These are phyloP conservation scores for Chimonanthus salicifolius DNA, from an alignment of 164 flowering plant species.

Conservation along the genomic window DNA sequence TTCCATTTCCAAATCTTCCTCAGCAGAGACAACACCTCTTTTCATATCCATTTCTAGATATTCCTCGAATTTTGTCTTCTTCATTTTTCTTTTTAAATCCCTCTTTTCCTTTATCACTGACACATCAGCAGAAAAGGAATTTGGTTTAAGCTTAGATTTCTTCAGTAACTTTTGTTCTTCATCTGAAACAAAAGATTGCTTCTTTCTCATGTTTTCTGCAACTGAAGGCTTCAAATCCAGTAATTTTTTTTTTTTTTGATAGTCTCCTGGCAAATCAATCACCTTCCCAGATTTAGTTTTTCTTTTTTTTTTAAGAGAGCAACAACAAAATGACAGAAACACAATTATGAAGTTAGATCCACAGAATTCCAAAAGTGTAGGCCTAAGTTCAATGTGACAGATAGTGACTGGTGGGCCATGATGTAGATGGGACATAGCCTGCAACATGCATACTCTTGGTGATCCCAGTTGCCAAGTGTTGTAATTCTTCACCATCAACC, in stretches of 20 bases:
- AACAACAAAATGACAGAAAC: no score
- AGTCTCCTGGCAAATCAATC: conserved; percentile 20
- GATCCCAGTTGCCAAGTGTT: no score
- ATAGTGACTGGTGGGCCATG: no score
- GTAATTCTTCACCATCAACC: no score
- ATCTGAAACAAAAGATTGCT: conserved; percentile 1
- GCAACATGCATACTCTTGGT: no score
- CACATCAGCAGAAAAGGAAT: background rate
- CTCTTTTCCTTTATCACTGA: background rate
- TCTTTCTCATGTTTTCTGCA: background rate
- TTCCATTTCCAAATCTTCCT: conserved; percentile 68
- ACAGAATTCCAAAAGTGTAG: no score
- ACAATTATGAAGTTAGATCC: no score
- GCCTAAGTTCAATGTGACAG: no score
- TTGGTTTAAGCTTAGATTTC: conserved; percentile 9
- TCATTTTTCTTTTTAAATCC: background rate
- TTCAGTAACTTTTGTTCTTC: conserved; percentile 4
- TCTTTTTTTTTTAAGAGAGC: no score
- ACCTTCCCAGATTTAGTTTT: no score
- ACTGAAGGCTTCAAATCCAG: background rate
- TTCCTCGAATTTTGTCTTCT: conserved; percentile 58
- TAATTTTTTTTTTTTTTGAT: conserved; percentile 14
- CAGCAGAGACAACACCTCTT: conserved; percentile 25
- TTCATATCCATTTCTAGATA: conserved; percentile 46
- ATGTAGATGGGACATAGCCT: no score